Conservation (phyloP, 192 early-diverging fungal species). For the Backusella macrospora region DNA sequence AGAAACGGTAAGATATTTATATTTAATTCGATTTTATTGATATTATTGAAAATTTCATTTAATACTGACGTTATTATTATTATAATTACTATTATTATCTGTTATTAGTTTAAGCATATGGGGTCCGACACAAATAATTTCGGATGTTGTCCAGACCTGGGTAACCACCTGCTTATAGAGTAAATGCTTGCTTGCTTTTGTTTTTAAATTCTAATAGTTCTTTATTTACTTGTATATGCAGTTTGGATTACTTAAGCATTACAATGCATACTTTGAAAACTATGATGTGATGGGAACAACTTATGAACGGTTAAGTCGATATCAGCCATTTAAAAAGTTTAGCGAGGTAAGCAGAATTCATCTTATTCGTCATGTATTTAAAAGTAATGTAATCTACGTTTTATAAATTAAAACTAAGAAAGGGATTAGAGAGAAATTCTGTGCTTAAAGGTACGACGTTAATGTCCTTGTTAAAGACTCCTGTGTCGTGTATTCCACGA, state of each 20-base stretch:
- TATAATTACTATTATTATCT: neutral
- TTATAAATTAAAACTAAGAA: neutral
- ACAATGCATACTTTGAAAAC: constrained; percentile 29
- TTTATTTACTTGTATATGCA: neutral
- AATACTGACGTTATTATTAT: neutral
- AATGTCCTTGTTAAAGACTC: constrained; percentile 29
- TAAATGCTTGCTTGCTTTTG: neutral
- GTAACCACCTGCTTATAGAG: constrained; percentile 15
- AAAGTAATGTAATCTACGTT: neutral
- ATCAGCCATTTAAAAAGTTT: constrained; percentile 39
- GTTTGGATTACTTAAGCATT: constrained; percentile 20
- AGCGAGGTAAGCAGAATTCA: constrained; percentile 30
- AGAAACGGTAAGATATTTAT: constrained; percentile 22
- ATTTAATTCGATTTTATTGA: neutral
- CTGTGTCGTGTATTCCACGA: constrained; percentile 19
- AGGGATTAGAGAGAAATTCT: constrained; percentile 29
- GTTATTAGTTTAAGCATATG: constrained; percentile 34
- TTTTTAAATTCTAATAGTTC: neutral
- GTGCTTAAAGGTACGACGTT: constrained; percentile 24
- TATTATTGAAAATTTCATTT: neutral
- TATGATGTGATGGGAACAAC: constrained; percentile 31
- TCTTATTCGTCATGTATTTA: neutral
- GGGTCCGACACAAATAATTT: constrained; percentile 46
- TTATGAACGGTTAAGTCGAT: constrained; percentile 31
- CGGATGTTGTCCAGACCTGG: constrained; percentile 36